Conservation (phyloP, 2,329 filamentous ascomycete genomes). For the Fusarium guadeloupense region DNA sequence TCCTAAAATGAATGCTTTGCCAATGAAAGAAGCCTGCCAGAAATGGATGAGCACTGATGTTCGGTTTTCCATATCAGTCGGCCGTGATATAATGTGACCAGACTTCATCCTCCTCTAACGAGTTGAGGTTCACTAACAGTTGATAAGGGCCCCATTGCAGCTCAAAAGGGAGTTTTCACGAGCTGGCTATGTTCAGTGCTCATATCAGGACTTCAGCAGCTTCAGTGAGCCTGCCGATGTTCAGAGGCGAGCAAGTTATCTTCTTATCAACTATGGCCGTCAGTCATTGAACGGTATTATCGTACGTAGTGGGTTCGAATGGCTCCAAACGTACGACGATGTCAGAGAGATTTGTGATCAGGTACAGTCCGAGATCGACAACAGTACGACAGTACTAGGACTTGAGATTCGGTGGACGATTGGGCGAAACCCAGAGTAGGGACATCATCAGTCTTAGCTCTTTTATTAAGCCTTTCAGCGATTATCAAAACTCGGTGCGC, state of each 20-base stretch:
- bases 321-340: background rate
- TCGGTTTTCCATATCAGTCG: background rate
- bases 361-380: background rate
- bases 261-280: background rate
- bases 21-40: conserved; percentile 2
- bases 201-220: conserved; percentile 3
- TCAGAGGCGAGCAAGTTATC: background rate
- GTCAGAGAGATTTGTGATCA: background rate
- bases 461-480: background rate
- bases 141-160: background rate
- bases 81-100: conserved; percentile 4
- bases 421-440: background rate
- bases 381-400: background rate
- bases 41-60: conserved; percentile 13
- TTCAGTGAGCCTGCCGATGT: background rate
- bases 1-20: background rate
- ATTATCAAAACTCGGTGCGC: too few species aligned
- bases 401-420: conserved; percentile 8
- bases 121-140: background rate
- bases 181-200: background rate
- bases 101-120: too few species aligned
- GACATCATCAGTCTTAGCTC: background rate
- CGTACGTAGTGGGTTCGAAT: background rate
- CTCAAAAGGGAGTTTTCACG: background rate
- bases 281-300: conserved; percentile 6